Percentiles rank a stretch among this genome's conserved stretches.
These are phyloP conservation scores for Diaporthe sp. DNA, from an alignment of 2,329 filamentous ascomycete species.

Conservation along the genomic window DNA sequence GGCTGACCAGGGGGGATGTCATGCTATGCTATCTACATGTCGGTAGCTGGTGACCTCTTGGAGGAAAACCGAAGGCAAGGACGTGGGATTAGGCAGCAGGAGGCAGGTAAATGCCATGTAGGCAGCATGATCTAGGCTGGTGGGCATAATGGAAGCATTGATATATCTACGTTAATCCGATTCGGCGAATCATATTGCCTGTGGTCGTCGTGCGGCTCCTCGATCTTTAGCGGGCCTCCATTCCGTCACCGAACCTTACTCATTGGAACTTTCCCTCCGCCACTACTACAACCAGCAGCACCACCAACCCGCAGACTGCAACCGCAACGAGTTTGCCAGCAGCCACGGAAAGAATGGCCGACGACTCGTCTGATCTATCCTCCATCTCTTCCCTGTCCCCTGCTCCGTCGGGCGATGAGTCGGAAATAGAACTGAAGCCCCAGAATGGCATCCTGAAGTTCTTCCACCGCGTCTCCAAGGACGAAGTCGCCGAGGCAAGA, in stretches of 20 bases:
- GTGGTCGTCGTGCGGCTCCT: conserved; percentile 34
- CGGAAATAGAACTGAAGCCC: conserved; percentile 63
- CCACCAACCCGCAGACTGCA: conserved; percentile 12
- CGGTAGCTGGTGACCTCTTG: not conserved
- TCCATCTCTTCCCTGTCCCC: conserved; percentile 63
- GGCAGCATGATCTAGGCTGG: conserved; percentile 12
- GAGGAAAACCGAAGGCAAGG: not conserved
- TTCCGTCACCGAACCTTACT: conserved; percentile 38
- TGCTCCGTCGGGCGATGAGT: conserved; percentile 66
- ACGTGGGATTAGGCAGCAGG: conserved; percentile 17
- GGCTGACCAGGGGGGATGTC: not conserved
- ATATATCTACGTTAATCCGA: conserved; percentile 34
- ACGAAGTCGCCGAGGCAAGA: conserved; percentile 58
- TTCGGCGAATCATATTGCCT: conserved; percentile 37
- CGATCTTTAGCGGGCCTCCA: conserved; percentile 35
- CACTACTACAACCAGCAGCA: conserved; percentile 44
- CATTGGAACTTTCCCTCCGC: conserved; percentile 45
- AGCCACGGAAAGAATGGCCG: conserved; percentile 62
- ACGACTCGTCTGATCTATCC: conserved; percentile 75
- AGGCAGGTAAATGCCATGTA: conserved; percentile 1
- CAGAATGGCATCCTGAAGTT: conserved; percentile 76
- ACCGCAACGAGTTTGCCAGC: conserved; percentile 32
- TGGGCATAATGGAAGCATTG: conserved; percentile 28
- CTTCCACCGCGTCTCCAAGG: conserved; percentile 71
- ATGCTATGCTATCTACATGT: not conserved